Percentiles rank a stretch among this genome's conserved stretches.
phyloP scores from a whole-genome alignment of 2,329 filamentous ascomycete genomes.

The Aspergillus alliaceus region DNA sequence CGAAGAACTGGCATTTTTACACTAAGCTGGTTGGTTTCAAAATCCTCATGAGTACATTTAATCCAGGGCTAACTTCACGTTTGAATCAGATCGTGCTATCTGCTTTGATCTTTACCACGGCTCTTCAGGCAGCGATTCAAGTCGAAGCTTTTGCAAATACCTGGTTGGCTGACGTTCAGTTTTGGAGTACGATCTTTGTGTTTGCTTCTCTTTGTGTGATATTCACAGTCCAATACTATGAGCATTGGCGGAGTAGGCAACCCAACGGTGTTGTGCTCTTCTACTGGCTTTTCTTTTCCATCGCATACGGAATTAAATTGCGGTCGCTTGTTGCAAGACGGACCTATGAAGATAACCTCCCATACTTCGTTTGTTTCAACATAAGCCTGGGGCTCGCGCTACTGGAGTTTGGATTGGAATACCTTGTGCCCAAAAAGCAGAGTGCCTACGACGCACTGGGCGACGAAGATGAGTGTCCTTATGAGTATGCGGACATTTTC shows the following conservation, averaged over 20 bases:
- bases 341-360: slow-evolving; percentile 62
- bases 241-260: slow-evolving; percentile 78
- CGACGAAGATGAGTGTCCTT: slow-evolving; percentile 65
- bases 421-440: slow-evolving; percentile 77
- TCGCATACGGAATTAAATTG: slow-evolving; percentile 77
- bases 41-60: neutral
- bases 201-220: slow-evolving; percentile 72
- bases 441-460: slow-evolving; percentile 68
- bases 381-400: slow-evolving; percentile 69
- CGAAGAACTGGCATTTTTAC: slow-evolving; percentile 91
- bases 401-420: slow-evolving; percentile 76
- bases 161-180: slow-evolving; percentile 80
- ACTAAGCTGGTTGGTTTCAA: slow-evolving; percentile 71
- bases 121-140: slow-evolving; percentile 73
- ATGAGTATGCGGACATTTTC: slow-evolving; percentile 92
- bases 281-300: slow-evolving; percentile 86
- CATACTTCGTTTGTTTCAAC: slow-evolving; percentile 77
- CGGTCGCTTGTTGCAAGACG: slow-evolving; percentile 81
- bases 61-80: slow-evolving; percentile 1
- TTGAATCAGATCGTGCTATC: slow-evolving; percentile 59
- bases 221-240: slow-evolving; percentile 79
- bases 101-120: slow-evolving; percentile 66
- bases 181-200: slow-evolving; percentile 75
- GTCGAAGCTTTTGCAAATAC: slow-evolving; percentile 66
- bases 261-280: slow-evolving; percentile 86